These are phyloP conservation scores for Boletus pseudo-olivaceus DNA, from an alignment of 768 basidiomycete species.

Conservation along the genomic window DNA sequence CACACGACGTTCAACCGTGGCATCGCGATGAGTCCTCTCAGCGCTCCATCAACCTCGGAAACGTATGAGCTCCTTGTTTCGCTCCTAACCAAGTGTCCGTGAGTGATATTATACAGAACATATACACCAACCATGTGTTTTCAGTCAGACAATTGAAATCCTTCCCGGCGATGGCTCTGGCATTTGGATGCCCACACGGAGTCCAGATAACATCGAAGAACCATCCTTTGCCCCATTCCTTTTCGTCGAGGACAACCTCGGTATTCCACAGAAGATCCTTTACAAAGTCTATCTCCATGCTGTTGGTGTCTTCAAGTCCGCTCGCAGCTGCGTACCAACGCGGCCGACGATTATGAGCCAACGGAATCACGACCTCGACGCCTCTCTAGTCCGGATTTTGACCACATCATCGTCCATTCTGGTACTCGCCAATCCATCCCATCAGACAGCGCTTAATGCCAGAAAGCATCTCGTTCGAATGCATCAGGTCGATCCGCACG, in stretches of 20 bases:
- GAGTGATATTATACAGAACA: constrained; percentile 10
- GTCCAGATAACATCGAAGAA: constrained; percentile 16
- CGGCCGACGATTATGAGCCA: neutral
- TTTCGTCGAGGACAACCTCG: constrained; percentile 55
- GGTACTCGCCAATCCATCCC: constrained; percentile 64
- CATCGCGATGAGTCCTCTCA: neutral
- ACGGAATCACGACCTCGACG: constrained; percentile 1
- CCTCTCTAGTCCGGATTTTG: constrained; percentile 16
- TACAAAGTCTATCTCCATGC: constrained; percentile 50
- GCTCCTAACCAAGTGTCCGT: constrained; percentile 25
- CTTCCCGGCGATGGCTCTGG: constrained; percentile 53
- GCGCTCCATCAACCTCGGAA: neutral
- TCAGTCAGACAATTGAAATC: constrained; percentile 51
- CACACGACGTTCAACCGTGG: neutral
- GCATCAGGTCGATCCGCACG: constrained; percentile 33
- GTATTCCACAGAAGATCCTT: constrained; percentile 58
- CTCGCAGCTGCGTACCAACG: constrained; percentile 11
- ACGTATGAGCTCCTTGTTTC: constrained; percentile 22
- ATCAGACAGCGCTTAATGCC: constrained; percentile 63
- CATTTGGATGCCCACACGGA: constrained; percentile 37
- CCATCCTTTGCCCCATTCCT: constrained; percentile 46
- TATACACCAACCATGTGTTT: neutral
- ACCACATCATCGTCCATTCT: constrained; percentile 44
- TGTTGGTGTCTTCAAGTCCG: constrained; percentile 32
- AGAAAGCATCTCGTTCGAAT: constrained; percentile 51